These are phyloP conservation scores for Thermoascus crustaceus DNA, from an alignment of 2,329 filamentous ascomycete species.

Conservation along the genomic window DNA sequence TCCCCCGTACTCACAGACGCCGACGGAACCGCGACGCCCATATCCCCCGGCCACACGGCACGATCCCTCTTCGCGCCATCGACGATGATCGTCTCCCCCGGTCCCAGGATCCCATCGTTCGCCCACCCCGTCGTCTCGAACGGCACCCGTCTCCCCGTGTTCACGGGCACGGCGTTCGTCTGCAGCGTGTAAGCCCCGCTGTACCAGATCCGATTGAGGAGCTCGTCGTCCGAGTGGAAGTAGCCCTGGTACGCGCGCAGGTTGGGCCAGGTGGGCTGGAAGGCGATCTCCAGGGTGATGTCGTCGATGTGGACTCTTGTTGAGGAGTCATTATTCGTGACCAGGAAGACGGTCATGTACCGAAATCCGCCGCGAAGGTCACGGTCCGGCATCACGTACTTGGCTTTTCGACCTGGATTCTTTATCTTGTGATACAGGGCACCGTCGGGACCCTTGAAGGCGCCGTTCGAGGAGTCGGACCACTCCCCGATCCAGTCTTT, in stretches of 20 bases:
- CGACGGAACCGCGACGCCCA: slow-evolving; percentile 42
- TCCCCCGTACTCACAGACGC: slow-evolving; percentile 37
- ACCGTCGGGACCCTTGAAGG: slow-evolving; percentile 36
- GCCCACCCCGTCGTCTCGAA: slow-evolving; percentile 25
- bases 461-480: slow-evolving; percentile 44
- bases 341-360: slow-evolving; percentile 36
- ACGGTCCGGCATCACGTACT: slow-evolving; percentile 33
- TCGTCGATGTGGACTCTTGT: slow-evolving; percentile 29
- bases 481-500: slow-evolving; percentile 42
- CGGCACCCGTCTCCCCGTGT: slow-evolving; percentile 30
- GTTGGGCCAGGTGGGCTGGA: slow-evolving; percentile 46
- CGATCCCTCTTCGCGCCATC: slow-evolving; percentile 38
- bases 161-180: slow-evolving; percentile 32
- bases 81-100: slow-evolving; percentile 35
- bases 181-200: slow-evolving; percentile 48
- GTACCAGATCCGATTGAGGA: slow-evolving; percentile 52
- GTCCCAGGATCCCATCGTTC: slow-evolving; percentile 33
- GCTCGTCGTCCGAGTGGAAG: slow-evolving; percentile 43
- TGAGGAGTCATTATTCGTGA: slow-evolving; percentile 20
- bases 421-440: slow-evolving; percentile 31
- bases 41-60: slow-evolving; percentile 42
- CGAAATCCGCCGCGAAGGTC: slow-evolving; percentile 38
- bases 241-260: slow-evolving; percentile 47
- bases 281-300: slow-evolving; percentile 38
- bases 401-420: slow-evolving; percentile 20